Conservation (phyloP, 257 asterid species). For the Lycium barbarum region DNA sequence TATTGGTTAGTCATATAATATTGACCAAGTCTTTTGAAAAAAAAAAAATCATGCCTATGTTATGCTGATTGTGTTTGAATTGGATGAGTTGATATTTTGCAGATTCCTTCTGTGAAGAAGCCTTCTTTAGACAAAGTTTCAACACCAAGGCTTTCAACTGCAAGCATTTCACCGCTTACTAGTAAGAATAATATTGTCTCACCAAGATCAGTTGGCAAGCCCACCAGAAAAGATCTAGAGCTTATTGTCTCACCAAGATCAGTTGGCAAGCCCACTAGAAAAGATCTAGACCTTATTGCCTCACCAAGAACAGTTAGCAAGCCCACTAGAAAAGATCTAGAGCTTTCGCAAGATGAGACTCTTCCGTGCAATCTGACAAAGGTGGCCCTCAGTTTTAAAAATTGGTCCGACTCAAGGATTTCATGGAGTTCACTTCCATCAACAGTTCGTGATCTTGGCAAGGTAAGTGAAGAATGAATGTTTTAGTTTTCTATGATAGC, state of each 20-base stretch:
- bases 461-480: constrained; percentile 50
- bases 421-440: constrained; percentile 68
- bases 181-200: constrained; percentile 59
- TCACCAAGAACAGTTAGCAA: constrained; percentile 60
- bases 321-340: constrained; percentile 46
- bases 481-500: neutral
- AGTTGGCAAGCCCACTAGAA: constrained; percentile 44
- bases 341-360: constrained; percentile 44
- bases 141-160: constrained; percentile 41
- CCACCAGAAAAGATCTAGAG: constrained; percentile 47
- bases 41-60: neutral
- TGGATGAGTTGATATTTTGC: neutral
- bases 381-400: constrained; percentile 49
- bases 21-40: neutral
- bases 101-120: constrained; percentile 51
- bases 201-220: constrained; percentile 49
- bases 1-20: neutral
- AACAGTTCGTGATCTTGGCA: constrained; percentile 63
- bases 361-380: constrained; percentile 53
- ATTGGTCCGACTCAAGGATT: constrained; percentile 54
- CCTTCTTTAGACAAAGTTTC: constrained; percentile 39
- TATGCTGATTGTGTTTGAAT: neutral
- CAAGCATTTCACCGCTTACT: constrained; percentile 60
- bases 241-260: constrained; percentile 43
- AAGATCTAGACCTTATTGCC: constrained; percentile 46